These are phyloP conservation scores for Amauroascus niger DNA, from an alignment of 2,329 filamentous ascomycete species.

Conservation along the genomic window DNA sequence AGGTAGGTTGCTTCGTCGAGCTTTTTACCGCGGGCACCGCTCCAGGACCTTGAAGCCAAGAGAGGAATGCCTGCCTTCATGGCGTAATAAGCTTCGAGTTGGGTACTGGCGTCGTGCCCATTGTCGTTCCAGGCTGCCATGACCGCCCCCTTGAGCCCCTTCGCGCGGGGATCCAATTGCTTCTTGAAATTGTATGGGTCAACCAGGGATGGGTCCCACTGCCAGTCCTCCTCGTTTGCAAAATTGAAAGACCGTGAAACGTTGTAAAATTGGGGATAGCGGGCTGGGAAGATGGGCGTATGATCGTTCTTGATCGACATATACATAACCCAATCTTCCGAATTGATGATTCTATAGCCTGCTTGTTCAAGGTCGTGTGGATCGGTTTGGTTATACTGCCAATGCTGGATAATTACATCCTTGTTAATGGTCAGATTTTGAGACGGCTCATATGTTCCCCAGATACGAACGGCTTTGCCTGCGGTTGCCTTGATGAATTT, in stretches of 20 bases:
- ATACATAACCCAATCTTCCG: constrained; percentile 47
- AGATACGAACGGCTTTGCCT: constrained; percentile 44
- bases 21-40: constrained; percentile 37
- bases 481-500: constrained; percentile 36
- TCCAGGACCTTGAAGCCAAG: constrained; percentile 47
- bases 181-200: constrained; percentile 42
- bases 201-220: constrained; percentile 44
- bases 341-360: constrained; percentile 46
- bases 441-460: constrained; percentile 47
- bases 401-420: constrained; percentile 45
- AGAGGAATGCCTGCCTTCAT: constrained; percentile 44
- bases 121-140: constrained; percentile 48
- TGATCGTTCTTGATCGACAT: constrained; percentile 48
- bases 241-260: constrained; percentile 43
- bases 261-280: constrained; percentile 42
- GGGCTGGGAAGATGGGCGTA: constrained; percentile 41
- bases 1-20: constrained; percentile 35
- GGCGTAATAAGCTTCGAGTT: constrained; percentile 45
- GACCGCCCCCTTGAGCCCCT: constrained; percentile 41
- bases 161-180: constrained; percentile 35
- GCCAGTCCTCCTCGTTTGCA: constrained; percentile 35
- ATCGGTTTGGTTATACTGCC: constrained; percentile 47
- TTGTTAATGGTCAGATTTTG: constrained; percentile 33
- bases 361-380: constrained; percentile 36
- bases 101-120: constrained; percentile 43